Conservation (phyloP, 805 yeast genomes). For the Saturnispora galanensis region DNA sequence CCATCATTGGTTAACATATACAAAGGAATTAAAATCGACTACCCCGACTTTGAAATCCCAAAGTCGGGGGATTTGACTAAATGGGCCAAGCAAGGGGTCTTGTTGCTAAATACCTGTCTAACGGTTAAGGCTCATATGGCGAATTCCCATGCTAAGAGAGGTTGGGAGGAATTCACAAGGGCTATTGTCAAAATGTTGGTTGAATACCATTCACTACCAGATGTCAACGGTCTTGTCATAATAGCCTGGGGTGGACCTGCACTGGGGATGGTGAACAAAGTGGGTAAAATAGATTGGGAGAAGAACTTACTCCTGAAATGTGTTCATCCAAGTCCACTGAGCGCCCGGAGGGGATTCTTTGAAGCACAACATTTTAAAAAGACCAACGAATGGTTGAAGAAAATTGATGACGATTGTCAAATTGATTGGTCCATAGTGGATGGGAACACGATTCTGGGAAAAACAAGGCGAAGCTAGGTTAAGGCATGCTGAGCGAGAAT, state of each 20-base stretch:
- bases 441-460: slow-evolving; percentile 4
- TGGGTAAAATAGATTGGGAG: slow-evolving; percentile 21
- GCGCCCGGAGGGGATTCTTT: slow-evolving; percentile 84
- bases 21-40: slow-evolving; percentile 59
- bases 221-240: slow-evolving; percentile 49
- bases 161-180: slow-evolving; percentile 90
- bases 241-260: slow-evolving; percentile 52
- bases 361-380: slow-evolving; percentile 61
- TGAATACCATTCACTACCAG: slow-evolving; percentile 32
- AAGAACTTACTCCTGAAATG: slow-evolving; percentile 48
- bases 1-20: slow-evolving; percentile 82
- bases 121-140: slow-evolving; percentile 93
- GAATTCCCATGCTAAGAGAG: slow-evolving; percentile 79
- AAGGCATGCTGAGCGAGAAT: not conserved
- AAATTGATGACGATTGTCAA: slow-evolving; percentile 24
- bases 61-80: slow-evolving; percentile 56
- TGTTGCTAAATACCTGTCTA: slow-evolving; percentile 75
- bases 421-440: slow-evolving; percentile 21
- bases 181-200: slow-evolving; percentile 49
- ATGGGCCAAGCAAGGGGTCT: slow-evolving; percentile 86
- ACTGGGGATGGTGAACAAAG: slow-evolving; percentile 27
- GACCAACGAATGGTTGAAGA: slow-evolving; percentile 68
- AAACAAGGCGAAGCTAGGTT: not conserved
- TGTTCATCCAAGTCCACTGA: slow-evolving; percentile 93
- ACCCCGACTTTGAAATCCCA: slow-evolving; percentile 60